Base-by-base conservation (phyloP, 768 basidiomycete genomes). In the Cyathus striatus region DNA sequence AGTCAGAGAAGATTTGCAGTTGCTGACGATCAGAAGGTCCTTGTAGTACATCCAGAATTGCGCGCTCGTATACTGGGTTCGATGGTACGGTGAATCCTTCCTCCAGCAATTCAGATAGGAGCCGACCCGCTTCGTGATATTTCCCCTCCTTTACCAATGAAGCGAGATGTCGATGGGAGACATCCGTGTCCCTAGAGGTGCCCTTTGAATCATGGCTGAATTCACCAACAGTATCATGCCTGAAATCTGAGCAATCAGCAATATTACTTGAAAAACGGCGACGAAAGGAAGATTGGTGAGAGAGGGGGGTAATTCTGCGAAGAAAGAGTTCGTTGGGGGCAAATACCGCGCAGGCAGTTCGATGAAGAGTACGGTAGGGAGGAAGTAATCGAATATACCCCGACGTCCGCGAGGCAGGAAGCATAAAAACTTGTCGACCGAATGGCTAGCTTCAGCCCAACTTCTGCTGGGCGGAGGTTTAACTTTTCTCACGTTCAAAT, bases 21-120 rank as follows among this genome's bases (percentile, higher is more conserved):
- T 47, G 59, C 20, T 57, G 44, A 26, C 53, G 50, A 17, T 44
- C 43, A 4, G 45, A 40, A 10, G 49, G 49, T 14, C 42, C 44
- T 1, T 46, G 48, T 34, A 75, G 55, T 13, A 58, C 53, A 42
- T 64, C 42, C 1, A 60, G 33, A 2, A 73, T 74, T 9, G 64
- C 68, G 12, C 39, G 48, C 44, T 61, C 62, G 54, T 72, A 79
- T 25, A 62, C 43, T 24, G 27, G 26, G 45, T 69, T 50, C 5
- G 48, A 60, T 3, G 59, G 57, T 38, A 80, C 70, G 6, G 55
- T 47, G 10, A 68, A 48, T 13, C 66, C 64, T 43, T 65, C 55
- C 4, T 61, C 53, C 9, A 59, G 41, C 47, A 79, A 48, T 49
- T 75, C 73, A 30, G 59, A 53, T 18, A 66, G 64, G 5, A 78